Evolutionary conservation across 1,284 basidiomycete species (phyloP).

Genomic region (Cutaneotrichosporon dermatis): DNA sequence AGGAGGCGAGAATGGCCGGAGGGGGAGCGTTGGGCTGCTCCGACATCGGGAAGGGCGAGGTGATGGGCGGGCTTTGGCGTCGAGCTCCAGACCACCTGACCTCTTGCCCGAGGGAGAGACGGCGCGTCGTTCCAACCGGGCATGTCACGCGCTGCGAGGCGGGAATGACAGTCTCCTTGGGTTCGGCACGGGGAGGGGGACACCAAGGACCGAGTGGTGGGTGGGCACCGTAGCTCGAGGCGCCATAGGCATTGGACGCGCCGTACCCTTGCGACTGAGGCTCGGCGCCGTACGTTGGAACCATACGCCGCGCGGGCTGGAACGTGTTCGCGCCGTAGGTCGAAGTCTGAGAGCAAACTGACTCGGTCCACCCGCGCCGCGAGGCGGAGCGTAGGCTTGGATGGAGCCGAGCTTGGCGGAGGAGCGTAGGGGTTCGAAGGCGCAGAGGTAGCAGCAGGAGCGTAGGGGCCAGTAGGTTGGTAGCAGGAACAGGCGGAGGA

Average conservation of each 20-base stretch:
- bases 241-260: constrained; percentile 21
- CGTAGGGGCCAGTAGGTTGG: constrained; percentile 4
- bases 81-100: constrained; percentile 49
- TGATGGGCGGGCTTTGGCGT: constrained; percentile 65
- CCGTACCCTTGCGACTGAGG: constrained; percentile 24
- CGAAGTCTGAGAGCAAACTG: neutral
- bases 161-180: constrained; percentile 30
- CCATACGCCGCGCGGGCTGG: neutral
- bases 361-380: constrained; percentile 1
- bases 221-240: constrained; percentile 32
- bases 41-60: constrained; percentile 80
- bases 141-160: constrained; percentile 55
- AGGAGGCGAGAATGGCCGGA: constrained; percentile 30
- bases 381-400: constrained; percentile 13
- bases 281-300: neutral
- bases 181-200: constrained; percentile 40
- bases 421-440: constrained; percentile 20
- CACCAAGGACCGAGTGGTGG: constrained; percentile 22
- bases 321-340: neutral
- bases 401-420: no score
- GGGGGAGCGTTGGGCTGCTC: constrained; percentile 13
- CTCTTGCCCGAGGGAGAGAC: constrained; percentile 50
- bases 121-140: constrained; percentile 83
- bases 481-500: constrained; percentile 5
- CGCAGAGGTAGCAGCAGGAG: neutral